Conservation (phyloP, 345 rosid species). For the Bruguiera sexangula region DNA sequence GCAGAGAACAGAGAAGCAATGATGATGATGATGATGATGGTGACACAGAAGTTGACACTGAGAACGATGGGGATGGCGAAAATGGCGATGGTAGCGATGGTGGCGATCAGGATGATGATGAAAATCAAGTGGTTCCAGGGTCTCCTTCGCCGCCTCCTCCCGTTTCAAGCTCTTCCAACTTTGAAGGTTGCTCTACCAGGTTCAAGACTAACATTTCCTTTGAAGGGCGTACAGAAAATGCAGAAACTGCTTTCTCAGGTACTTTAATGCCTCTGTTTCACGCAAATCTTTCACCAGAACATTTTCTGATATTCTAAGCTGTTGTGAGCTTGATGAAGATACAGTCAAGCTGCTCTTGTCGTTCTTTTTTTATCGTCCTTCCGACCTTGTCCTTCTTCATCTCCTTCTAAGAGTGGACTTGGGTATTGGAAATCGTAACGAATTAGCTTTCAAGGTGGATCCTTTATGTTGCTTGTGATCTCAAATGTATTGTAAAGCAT, state of each 20-base stretch:
- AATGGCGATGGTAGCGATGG: constrained; percentile 3
- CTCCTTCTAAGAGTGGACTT: too few species aligned
- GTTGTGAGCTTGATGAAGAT: too few species aligned
- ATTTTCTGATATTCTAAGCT: not conserved
- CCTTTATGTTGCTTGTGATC: constrained; percentile 2
- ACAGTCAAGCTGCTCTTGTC: too few species aligned
- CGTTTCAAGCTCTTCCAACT: constrained; percentile 25
- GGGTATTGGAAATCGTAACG: too few species aligned
- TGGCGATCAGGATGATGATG: constrained; percentile 29
- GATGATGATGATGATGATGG: not conserved
- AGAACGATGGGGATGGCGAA: constrained; percentile 5
- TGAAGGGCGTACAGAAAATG: constrained; percentile 10
- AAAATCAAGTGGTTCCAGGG: constrained; percentile 52
- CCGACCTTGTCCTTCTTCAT: too few species aligned
- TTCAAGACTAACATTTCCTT: constrained; percentile 11
- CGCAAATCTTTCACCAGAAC: not conserved
- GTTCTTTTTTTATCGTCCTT: not conserved
- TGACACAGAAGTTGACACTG: not conserved
- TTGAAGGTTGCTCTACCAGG: constrained; percentile 24
- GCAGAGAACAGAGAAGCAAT: not conserved
- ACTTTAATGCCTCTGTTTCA: not conserved
- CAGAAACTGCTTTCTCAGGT: constrained; percentile 9
- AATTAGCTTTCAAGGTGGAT: constrained; percentile 12
- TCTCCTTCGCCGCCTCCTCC: constrained; percentile 21
- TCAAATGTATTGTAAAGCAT: constrained; percentile 7